Percentiles rank a stretch among this genome's conserved stretches.
Conservation (phyloP, 306 rosid species). For the Fagus sylvatica region DNA sequence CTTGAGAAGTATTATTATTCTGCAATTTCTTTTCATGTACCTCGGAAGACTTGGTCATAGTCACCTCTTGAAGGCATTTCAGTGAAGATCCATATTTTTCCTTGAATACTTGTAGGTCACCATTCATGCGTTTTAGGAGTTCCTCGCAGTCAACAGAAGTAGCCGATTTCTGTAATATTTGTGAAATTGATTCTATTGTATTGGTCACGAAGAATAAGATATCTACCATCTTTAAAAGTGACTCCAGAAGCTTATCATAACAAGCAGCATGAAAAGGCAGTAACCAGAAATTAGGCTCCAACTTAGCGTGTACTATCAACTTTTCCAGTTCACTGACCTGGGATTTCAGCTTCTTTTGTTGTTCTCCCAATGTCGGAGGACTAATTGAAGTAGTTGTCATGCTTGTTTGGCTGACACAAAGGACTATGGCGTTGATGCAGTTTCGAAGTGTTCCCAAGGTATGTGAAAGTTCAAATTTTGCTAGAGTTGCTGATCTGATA, state of each 20-base stretch:
- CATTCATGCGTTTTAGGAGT: constrained; percentile 34
- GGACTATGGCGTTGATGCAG: constrained; percentile 34
- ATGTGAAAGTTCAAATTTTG: constrained; percentile 53
- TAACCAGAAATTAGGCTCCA: constrained; percentile 82
- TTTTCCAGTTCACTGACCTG: constrained; percentile 35
- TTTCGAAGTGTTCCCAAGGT: constrained; percentile 45
- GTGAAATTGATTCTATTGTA: constrained; percentile 38
- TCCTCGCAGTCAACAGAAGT: constrained; percentile 6
- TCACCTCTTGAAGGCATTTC: constrained; percentile 31
- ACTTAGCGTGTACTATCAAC: constrained; percentile 54
- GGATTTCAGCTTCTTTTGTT: constrained; percentile 37
- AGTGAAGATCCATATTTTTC: constrained; percentile 34
- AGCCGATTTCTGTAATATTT: constrained; percentile 25
- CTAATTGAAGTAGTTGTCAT: constrained; percentile 21
- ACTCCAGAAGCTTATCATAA: constrained; percentile 48
- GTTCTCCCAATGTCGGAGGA: constrained; percentile 31
- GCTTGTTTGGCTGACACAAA: constrained; percentile 4
- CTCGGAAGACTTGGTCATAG: constrained; percentile 29
- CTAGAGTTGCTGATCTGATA: constrained; percentile 63
- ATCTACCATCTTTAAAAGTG: constrained; percentile 46
- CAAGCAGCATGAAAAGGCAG: constrained; percentile 48
- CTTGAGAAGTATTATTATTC: constrained; percentile 24
- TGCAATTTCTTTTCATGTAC: constrained; percentile 32
- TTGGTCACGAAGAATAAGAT: constrained; percentile 32
- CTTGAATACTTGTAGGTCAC: constrained; percentile 41